phyloP scores from a whole-genome alignment of 495 filamentous ascomycete species.

The Annulohypoxylon nitens region DNA sequence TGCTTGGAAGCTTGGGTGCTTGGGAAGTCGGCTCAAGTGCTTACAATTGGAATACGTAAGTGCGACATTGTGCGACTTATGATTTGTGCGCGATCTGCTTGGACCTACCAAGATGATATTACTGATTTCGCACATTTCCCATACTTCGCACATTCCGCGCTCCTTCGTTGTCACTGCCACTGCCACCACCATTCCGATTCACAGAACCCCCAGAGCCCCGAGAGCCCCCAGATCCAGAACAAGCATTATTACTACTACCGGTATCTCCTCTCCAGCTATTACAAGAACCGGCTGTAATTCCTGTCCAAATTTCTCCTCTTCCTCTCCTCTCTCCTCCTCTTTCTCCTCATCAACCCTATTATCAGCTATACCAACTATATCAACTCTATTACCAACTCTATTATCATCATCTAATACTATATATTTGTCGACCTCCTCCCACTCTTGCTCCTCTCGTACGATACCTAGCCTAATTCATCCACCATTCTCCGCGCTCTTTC shows the following conservation, averaged over 20 bases:
- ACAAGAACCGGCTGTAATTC: neutral
- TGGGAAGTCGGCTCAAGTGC: neutral
- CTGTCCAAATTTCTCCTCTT: neutral
- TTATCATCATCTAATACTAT: too few species aligned
- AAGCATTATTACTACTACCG: neutral
- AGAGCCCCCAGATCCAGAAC: too few species aligned
- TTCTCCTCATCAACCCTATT: conserved; percentile 7
- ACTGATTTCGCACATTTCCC: too few species aligned
- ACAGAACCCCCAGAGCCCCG: too few species aligned
- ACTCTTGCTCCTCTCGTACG: conserved; percentile 27
- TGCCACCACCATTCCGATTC: conserved; percentile 21
- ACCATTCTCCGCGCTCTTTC: conserved; percentile 17
- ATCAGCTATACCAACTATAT: too few species aligned
- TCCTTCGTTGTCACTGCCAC: conserved; percentile 36
- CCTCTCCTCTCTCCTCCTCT: conserved; percentile 31
- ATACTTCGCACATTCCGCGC: neutral
- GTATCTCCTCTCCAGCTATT: neutral
- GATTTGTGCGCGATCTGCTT: conserved; percentile 14
- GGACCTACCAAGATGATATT: conserved; percentile 34
- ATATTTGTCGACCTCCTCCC: conserved; percentile 16
- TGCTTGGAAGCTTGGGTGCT: too few species aligned
- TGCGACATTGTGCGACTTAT: conserved; percentile 43
- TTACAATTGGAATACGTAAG: conserved; percentile 31
- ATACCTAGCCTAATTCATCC: conserved; percentile 22
- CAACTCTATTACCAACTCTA: too few species aligned